These are phyloP conservation scores for Alternaria arborescens DNA, from an alignment of 2,329 filamentous ascomycete species.

Conservation along the genomic window DNA sequence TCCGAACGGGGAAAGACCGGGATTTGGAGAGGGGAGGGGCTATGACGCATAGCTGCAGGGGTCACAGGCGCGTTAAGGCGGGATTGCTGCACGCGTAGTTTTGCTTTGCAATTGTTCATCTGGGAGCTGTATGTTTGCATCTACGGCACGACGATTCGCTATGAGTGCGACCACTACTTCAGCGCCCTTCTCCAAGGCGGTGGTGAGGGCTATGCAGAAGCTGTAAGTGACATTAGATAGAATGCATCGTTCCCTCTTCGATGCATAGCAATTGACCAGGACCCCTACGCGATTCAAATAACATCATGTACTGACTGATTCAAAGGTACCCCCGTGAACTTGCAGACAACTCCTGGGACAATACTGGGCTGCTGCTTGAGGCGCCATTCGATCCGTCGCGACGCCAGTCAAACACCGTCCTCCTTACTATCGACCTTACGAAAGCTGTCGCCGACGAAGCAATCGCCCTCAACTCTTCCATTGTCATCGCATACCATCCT, in stretches of 20 bases:
- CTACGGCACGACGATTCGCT: conserved; percentile 47
- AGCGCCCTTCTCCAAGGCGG: conserved; percentile 71
- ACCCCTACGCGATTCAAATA: neutral
- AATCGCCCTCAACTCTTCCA: conserved; percentile 75
- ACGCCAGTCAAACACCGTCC: conserved; percentile 70
- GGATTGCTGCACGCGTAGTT: conserved; percentile 10
- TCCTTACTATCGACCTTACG: conserved; percentile 91
- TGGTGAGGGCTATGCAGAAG: conserved; percentile 80
- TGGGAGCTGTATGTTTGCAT: conserved; percentile 43
- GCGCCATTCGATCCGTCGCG: conserved; percentile 67
- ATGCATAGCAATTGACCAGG: neutral
- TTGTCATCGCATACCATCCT: conserved; percentile 93
- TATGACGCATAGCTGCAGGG: conserved; percentile 32
- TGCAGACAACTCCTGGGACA: conserved; percentile 92
- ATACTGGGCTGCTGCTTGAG: conserved; percentile 84
- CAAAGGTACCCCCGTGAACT: conserved; percentile 84
- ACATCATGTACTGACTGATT: conserved; percentile 10
- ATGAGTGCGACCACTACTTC: conserved; percentile 55
- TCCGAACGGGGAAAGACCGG: conserved; percentile 17
- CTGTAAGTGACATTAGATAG: conserved; percentile 64
- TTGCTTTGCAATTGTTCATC: conserved; percentile 2
- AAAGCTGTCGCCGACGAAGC: conserved; percentile 89
- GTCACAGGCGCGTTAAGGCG: conserved; percentile 7
- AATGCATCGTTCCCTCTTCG: neutral
- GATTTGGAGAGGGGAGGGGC: conserved; percentile 15